These are phyloP conservation scores for Solioccasus polychromus DNA, from an alignment of 768 basidiomycete species.

Conservation along the genomic window DNA sequence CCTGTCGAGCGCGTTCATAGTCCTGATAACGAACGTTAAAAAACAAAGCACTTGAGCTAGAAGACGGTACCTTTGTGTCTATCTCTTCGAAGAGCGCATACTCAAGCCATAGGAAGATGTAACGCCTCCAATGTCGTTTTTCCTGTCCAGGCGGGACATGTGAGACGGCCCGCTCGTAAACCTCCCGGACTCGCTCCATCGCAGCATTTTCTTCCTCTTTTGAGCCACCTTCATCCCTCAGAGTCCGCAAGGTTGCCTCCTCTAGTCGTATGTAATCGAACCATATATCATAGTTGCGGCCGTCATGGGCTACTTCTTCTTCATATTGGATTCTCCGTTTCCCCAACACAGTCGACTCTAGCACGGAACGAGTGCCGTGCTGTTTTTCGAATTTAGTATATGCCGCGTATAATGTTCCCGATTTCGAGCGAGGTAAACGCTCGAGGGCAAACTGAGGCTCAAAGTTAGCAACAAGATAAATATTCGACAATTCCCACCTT, in stretches of 20 bases:
- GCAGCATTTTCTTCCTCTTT: conserved; percentile 66
- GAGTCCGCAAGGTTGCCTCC: conserved; percentile 78
- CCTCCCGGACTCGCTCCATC: conserved; percentile 73
- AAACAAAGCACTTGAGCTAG: neutral
- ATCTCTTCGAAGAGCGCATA: conserved; percentile 98
- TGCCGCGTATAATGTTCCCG: conserved; percentile 79
- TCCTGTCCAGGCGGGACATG: conserved; percentile 93
- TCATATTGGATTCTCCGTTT: conserved; percentile 99
- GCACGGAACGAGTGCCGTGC: conserved; percentile 81
- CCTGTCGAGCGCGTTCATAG: conserved; percentile 78
- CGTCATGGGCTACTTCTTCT: conserved; percentile 89
- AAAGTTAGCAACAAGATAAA: neutral
- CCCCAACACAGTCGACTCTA: conserved; percentile 92
- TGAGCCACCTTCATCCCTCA: conserved; percentile 72
- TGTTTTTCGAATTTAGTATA: conserved; percentile 99
- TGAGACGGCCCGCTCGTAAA: conserved; percentile 93
- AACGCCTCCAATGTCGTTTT: conserved; percentile 89
- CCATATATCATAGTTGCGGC: conserved; percentile 96
- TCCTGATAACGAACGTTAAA: conserved; percentile 49
- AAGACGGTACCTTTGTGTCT: conserved; percentile 70
- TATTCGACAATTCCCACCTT: conserved; percentile 54
- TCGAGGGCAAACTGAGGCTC: conserved; percentile 82
- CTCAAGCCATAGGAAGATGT: conserved; percentile 90
- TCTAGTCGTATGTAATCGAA: conserved; percentile 95
- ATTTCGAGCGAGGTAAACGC: conserved; percentile 90